phyloP scores from a whole-genome alignment of 1,139 yeast species.

The Taphrina deformans region DNA sequence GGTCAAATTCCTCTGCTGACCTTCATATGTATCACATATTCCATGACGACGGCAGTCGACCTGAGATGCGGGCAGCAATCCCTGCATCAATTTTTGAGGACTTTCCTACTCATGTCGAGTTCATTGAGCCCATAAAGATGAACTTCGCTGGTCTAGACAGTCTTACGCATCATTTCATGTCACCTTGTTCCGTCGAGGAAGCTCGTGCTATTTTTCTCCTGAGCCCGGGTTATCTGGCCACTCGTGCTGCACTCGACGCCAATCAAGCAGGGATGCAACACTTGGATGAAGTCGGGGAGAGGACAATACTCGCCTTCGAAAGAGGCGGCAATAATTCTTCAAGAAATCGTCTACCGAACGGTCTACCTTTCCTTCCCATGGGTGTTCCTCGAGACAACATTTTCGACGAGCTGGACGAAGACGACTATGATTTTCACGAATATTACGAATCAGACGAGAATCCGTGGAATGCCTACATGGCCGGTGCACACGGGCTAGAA shows the following conservation, averaged over 20 bases:
- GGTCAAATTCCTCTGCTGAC: too few species aligned
- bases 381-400: not conserved
- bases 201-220: not conserved
- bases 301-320: not conserved
- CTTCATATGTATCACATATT: not conserved
- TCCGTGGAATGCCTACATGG: not conserved
- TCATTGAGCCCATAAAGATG: not conserved
- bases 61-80: not conserved
- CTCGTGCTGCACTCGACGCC: not conserved
- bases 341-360: not conserved
- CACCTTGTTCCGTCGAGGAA: constrained; percentile 1
- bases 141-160: not conserved
- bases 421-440: not conserved
- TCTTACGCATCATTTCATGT: constrained; percentile 2
- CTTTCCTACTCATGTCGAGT: not conserved
- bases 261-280: not conserved
- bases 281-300: not conserved
- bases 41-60: not conserved
- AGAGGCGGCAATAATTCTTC: not conserved
- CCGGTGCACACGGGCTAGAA: not conserved
- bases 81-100: not conserved
- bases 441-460: not conserved
- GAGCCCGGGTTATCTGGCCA: not conserved
- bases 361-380: not conserved
- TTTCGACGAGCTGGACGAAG: not conserved